Evolutionary conservation across 805 yeast species (phyloP).

Genomic region (Monosporozyma unispora): DNA sequence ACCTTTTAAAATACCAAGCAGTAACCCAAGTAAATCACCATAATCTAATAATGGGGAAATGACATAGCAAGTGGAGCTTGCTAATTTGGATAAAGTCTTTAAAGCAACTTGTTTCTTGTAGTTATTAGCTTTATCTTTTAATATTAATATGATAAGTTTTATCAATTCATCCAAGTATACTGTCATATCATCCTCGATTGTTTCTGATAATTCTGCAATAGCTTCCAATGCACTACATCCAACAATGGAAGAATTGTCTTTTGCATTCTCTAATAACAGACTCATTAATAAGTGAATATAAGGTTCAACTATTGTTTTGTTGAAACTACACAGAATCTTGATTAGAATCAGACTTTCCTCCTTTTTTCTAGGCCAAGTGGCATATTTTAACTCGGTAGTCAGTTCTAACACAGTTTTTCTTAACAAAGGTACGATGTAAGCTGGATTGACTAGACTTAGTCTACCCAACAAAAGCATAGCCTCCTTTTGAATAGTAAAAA

Average conservation of each 20-base stretch:
- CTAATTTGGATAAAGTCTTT: constrained; percentile 76
- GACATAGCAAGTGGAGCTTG: constrained; percentile 89
- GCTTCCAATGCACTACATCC: constrained; percentile 81
- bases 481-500: constrained; percentile 69
- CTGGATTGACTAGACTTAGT: constrained; percentile 79
- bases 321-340: constrained; percentile 63
- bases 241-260: constrained; percentile 66
- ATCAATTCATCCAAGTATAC: constrained; percentile 66
- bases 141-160: constrained; percentile 80
- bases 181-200: constrained; percentile 51
- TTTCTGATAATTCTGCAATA: constrained; percentile 77
- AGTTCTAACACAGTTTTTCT: constrained; percentile 80
- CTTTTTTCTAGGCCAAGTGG: constrained; percentile 62
- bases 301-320: constrained; percentile 78
- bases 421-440: constrained; percentile 87
- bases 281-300: constrained; percentile 87
- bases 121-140: constrained; percentile 88
- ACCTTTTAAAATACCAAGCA: constrained; percentile 72
- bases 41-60: constrained; percentile 87
- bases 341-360: constrained; percentile 81
- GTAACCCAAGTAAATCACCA: constrained; percentile 76
- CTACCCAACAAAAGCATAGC: constrained; percentile 78
- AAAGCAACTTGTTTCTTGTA: constrained; percentile 84
- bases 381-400: constrained; percentile 75
- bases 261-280: constrained; percentile 67